Evolutionary conservation across 192 early-diverging fungal genomes (phyloP).

Genomic region (Coemansia sp.): DNA sequence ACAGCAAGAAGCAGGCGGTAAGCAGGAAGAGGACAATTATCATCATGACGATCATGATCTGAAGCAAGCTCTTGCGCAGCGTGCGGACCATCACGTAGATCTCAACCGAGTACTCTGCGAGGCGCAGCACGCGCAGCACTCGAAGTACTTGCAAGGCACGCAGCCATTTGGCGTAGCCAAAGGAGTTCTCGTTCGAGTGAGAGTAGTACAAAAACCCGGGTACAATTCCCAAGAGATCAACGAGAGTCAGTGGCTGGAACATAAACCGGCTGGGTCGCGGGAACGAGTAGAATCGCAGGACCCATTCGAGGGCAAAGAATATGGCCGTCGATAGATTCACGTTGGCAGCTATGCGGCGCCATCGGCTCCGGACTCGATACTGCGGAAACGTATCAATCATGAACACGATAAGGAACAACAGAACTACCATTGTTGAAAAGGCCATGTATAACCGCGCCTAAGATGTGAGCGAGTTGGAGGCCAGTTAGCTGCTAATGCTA

Average conservation of each 20-base stretch:
- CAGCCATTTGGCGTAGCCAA: slow-evolving; percentile 42
- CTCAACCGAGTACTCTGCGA: slow-evolving; percentile 47
- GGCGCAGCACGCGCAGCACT: slow-evolving; percentile 38
- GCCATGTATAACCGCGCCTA: slow-evolving; percentile 45
- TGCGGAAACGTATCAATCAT: slow-evolving; percentile 52
- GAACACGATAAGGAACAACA: slow-evolving; percentile 53
- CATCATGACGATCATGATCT: slow-evolving; percentile 47
- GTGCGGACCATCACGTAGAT: slow-evolving; percentile 49
- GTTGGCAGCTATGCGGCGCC: slow-evolving; percentile 28
- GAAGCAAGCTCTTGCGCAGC: slow-evolving; percentile 33
- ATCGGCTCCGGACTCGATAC: slow-evolving; percentile 32
- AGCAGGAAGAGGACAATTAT: slow-evolving; percentile 34
- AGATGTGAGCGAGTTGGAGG: too few species aligned
- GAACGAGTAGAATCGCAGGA: slow-evolving; percentile 42
- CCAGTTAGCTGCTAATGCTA: too few species aligned
- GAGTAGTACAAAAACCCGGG: slow-evolving; percentile 32
- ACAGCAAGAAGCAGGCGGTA: slow-evolving; percentile 40
- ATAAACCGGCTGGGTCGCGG: slow-evolving; percentile 17
- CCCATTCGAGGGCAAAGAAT: slow-evolving; percentile 45
- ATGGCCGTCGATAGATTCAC: slow-evolving; percentile 38
- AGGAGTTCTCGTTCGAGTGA: slow-evolving; percentile 1
- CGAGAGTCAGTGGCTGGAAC: slow-evolving; percentile 33
- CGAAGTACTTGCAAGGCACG: slow-evolving; percentile 45
- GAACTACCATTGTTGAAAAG: slow-evolving; percentile 36
- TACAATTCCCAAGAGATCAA: slow-evolving; percentile 40